These are phyloP conservation scores for Kockiozyma suomiensis DNA, from an alignment of 805 yeast genomes.

Conservation along the genomic window DNA sequence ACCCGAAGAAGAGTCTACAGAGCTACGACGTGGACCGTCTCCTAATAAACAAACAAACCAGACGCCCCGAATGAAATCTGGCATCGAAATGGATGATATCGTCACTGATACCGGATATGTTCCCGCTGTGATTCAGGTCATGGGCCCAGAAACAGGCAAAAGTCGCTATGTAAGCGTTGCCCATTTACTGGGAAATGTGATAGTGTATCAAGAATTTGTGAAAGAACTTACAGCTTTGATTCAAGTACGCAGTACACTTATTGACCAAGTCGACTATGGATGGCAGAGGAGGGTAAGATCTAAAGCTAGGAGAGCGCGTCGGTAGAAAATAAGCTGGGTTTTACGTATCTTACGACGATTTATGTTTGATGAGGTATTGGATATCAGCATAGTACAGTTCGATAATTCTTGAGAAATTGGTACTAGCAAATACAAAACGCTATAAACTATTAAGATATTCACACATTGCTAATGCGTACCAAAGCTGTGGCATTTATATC, in stretches of 20 bases:
- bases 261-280: conserved; percentile 24
- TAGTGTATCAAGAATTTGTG: conserved; percentile 37
- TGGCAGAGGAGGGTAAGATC: conserved; percentile 18
- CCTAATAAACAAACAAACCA: neutral
- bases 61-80: conserved; percentile 1
- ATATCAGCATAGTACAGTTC: too few species aligned
- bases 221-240: conserved; percentile 39
- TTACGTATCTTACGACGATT: too few species aligned
- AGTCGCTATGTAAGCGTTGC: conserved; percentile 33
- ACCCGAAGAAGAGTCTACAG: neutral
- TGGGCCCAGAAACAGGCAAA: conserved; percentile 16
- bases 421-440: too few species aligned
- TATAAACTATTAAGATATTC: too few species aligned
- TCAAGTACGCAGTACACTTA: conserved; percentile 33
- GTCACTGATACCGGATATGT: conserved; percentile 15
- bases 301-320: too few species aligned
- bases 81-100: conserved; percentile 29
- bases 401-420: too few species aligned
- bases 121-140: conserved; percentile 28
- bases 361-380: too few species aligned
- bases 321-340: too few species aligned
- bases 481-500: neutral
- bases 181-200: conserved; percentile 37
- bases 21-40: neutral
- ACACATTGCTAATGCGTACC: neutral